Conservation (phyloP, 2,329 filamentous ascomycete species). For the Exophiala bonariae region DNA sequence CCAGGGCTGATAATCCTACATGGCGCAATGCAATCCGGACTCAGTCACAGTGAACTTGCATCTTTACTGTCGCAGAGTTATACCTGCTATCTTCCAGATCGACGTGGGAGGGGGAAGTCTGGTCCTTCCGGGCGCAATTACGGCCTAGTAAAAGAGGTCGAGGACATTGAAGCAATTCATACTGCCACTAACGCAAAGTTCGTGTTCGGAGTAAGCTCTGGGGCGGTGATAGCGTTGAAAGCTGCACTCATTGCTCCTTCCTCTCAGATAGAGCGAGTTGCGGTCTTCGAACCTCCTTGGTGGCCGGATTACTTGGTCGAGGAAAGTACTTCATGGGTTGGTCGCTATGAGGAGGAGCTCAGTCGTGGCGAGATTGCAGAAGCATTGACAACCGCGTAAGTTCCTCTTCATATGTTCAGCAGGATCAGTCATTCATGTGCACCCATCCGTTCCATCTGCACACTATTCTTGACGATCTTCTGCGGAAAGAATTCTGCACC, state of each 20-base stretch:
- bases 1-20: slow-evolving; percentile 15
- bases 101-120: slow-evolving; percentile 13
- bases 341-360: slow-evolving; percentile 11
- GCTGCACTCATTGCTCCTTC: slow-evolving; percentile 7
- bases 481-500: no score
- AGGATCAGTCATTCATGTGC: no score
- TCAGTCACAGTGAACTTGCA: slow-evolving; percentile 16
- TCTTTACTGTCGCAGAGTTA: slow-evolving; percentile 4
- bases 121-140: slow-evolving; percentile 8
- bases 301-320: slow-evolving; percentile 10
- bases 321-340: slow-evolving; percentile 7
- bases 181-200: slow-evolving; percentile 7
- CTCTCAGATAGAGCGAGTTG: slow-evolving; percentile 11
- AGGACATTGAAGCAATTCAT: slow-evolving; percentile 17
- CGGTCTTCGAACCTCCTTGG: slow-evolving; percentile 18
- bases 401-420: no score
- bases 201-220: slow-evolving; percentile 18
- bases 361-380: slow-evolving; percentile 9
- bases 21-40: slow-evolving; percentile 14
- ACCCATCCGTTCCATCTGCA: no score
- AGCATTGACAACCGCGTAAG: slow-evolving; percentile 7
- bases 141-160: slow-evolving; percentile 7
- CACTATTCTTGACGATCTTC: no score
- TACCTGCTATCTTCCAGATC: slow-evolving; percentile 17
- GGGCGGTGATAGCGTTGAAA: slow-evolving; percentile 13